Evolutionary conservation across 2,329 filamentous ascomycete species (phyloP).

Genomic region (Apiospora sp.): DNA sequence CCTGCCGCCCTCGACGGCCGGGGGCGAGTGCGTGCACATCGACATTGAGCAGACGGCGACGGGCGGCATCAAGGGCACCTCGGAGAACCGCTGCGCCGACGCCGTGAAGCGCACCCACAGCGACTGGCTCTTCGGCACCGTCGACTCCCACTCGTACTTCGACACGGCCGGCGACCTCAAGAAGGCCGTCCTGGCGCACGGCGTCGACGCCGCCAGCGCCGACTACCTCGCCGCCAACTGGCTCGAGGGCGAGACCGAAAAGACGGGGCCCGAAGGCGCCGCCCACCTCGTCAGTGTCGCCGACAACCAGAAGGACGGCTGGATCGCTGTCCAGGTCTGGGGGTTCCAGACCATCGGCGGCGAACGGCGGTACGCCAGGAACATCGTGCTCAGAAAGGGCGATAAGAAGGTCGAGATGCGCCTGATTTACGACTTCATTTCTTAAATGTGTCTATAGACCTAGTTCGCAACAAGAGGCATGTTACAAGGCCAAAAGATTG

Average conservation of each 20-base stretch:
- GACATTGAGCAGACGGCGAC: conserved; percentile 77
- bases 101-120: conserved; percentile 65
- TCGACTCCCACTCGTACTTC: conserved; percentile 68
- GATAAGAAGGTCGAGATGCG: conserved; percentile 56
- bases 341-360: conserved; percentile 64
- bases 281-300: conserved; percentile 72
- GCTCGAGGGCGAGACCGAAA: conserved; percentile 60
- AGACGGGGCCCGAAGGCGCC: conserved; percentile 63
- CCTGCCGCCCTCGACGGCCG: conserved; percentile 47
- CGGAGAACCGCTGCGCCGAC: conserved; percentile 64
- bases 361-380: conserved; percentile 60
- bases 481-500: background rate
- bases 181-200: conserved; percentile 64
- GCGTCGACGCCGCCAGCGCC: conserved; percentile 63
- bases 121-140: conserved; percentile 81
- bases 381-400: conserved; percentile 62
- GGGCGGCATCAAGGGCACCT: conserved; percentile 73
- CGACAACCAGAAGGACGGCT: conserved; percentile 57
- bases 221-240: conserved; percentile 66
- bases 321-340: conserved; percentile 67
- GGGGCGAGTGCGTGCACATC: conserved; percentile 64
- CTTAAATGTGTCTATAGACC: background rate
- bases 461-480: background rate
- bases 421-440: conserved; percentile 63
- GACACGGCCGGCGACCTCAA: conserved; percentile 59